phyloP scores from a whole-genome alignment of 1,139 yeast species.

The Candida sojae region DNA sequence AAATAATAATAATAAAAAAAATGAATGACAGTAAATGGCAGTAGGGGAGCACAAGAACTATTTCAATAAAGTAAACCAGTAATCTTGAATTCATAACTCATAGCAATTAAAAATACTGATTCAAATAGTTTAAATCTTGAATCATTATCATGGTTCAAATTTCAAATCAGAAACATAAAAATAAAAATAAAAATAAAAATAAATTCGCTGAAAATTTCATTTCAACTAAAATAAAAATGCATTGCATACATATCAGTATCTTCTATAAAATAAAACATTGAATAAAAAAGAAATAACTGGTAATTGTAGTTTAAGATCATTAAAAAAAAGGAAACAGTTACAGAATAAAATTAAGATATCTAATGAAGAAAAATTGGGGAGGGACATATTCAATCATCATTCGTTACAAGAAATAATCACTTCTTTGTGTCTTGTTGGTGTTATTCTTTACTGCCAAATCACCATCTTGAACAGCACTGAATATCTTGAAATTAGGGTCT shows the following conservation, averaged over 20 bases:
- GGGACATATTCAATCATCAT: constrained; percentile 1
- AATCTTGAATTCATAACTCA: not conserved
- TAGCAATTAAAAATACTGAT: not conserved
- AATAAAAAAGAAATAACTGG: not conserved
- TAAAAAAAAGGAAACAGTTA: not conserved
- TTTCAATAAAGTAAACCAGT: not conserved
- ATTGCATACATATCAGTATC: not conserved
- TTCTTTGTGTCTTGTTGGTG: constrained; percentile 72
- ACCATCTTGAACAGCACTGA: constrained; percentile 96
- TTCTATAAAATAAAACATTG: not conserved
- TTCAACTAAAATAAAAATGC: too few relatives aligned
- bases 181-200: too few relatives aligned
- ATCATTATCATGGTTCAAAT: not conserved
- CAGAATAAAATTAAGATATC: not conserved
- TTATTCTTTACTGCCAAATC: constrained; percentile 64
- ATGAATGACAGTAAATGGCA: too few relatives aligned
- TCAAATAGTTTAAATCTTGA: not conserved
- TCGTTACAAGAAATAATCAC: constrained; percentile 74
- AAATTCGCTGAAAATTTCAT: too few relatives aligned
- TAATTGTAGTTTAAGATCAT: not conserved
- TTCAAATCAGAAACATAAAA: not conserved
- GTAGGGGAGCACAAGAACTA: not conserved
- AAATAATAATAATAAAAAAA: not conserved
- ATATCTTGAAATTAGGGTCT: constrained; percentile 88
- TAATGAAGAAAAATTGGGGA: not conserved